Evolutionary conservation across 2,329 filamentous ascomycete genomes (phyloP).

Genomic region (Diaporthe sp.): DNA sequence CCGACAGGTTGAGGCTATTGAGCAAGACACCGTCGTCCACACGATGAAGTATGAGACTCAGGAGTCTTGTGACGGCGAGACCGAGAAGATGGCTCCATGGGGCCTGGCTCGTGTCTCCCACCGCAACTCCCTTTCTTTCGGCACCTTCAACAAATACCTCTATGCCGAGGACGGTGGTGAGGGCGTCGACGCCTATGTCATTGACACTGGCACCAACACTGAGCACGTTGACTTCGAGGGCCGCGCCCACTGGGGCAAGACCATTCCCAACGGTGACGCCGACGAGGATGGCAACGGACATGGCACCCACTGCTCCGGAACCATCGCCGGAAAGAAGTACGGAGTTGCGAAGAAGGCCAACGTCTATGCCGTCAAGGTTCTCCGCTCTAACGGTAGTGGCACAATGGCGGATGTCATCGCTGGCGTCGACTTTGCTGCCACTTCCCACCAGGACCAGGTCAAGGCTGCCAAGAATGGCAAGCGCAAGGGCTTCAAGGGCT

Average conservation of each 20-base stretch:
- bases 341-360: conserved; percentile 99
- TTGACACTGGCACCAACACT: conserved; percentile 95
- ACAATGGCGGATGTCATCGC: conserved; percentile 99
- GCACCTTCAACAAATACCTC: conserved; percentile 98
- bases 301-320: conserved; percentile 99
- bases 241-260: conserved; percentile 96
- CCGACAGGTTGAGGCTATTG: conserved; percentile 92
- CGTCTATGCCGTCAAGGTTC: conserved; percentile 97
- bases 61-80: conserved; percentile 66
- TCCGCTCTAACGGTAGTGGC: conserved; percentile 95
- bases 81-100: conserved; percentile 97
- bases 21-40: conserved; percentile 94
- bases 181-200: conserved; percentile 98
- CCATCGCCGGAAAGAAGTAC: conserved; percentile 97
- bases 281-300: conserved; percentile 97
- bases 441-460: conserved; percentile 81
- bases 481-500: conserved; percentile 98
- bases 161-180: conserved; percentile 92
- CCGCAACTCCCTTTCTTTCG: conserved; percentile 87
- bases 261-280: conserved; percentile 85
- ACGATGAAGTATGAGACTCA: conserved; percentile 70
- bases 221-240: conserved; percentile 98
- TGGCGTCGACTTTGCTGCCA: conserved; percentile 95
- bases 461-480: conserved; percentile 87
- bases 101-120: conserved; percentile 98